Base-by-base conservation (phyloP, 2,329 filamentous ascomycete species). In the Aspergillus persii region DNA sequence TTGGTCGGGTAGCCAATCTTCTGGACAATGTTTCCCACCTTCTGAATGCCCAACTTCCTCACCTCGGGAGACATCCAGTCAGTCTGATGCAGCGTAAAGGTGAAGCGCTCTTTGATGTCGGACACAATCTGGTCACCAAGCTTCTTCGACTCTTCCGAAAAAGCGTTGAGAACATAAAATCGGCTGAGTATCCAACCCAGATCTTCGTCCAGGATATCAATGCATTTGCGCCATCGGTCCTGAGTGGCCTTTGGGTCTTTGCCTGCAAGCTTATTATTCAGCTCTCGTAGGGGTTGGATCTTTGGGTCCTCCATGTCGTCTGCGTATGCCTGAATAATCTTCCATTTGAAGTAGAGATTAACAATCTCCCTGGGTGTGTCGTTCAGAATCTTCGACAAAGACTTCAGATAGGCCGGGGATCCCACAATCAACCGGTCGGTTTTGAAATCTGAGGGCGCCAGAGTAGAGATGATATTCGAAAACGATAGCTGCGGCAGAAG, bases 81-180 rank as follows among this genome's bases (percentile, higher is more conserved):
- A 0, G 85, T 84, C 2, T 77, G 73, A 39, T 83, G 78, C 50
- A 90, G 75, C 59, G 84, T 88, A 58, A 84, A 81, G 3, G 83
- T 81, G 66, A 91, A 91, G 23, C 85, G 81, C 15, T 83, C 79
- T 71, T 89, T 89, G 69, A 92, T 88, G 63, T 90, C 86, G 8
- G 83, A 83, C n/a, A 91, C 83, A 64, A 92, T 86, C 56, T 86
- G 81, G 59, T 90, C 86, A 15, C 87, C 87, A 50, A 89, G 84
- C 3, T 84, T 75, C 69, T 89, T 89, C 0, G 87, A 86, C 23
- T 85, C 82, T 11, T 86, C 81, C 0, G 86, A 85, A 67, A 91
- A 91, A 1, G 87, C 82, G 52, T 85, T 84, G 61, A 90, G 83
- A 2, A 91, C 80, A 63, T 87, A 92, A 76, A 91, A 90, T 26